Percentiles rank a stretch among this genome's conserved stretches.
Evolutionary conservation across 345 rosid genomes (phyloP).

Genomic region (Moricandia moricandioides): DNA sequence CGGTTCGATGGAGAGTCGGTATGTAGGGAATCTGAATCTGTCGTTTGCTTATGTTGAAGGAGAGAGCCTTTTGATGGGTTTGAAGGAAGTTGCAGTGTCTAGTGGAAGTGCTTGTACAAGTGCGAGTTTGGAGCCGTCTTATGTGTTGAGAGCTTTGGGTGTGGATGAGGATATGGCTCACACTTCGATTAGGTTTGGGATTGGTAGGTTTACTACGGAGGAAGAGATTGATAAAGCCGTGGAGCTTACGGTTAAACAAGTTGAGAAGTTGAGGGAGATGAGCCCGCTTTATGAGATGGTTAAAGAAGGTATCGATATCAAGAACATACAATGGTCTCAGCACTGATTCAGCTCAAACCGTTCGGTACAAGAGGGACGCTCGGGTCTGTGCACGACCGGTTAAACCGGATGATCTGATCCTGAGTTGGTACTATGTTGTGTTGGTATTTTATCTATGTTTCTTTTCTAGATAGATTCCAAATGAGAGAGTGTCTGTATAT

Average conservation of each 20-base stretch:
- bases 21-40: background rate
- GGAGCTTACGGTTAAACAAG: background rate
- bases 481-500: background rate
- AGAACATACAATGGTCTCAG: background rate
- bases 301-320: background rate
- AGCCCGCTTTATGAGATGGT: background rate
- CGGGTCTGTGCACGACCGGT: background rate
- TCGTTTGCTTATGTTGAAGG: background rate
- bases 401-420: background rate
- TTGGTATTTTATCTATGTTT: background rate
- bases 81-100: background rate
- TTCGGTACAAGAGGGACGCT: background rate
- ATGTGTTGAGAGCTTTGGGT: background rate
- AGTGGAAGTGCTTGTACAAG: background rate
- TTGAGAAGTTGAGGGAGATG: background rate
- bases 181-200: background rate
- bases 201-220: background rate
- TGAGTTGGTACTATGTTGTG: background rate
- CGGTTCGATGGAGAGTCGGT: background rate
- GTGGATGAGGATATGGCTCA: background rate
- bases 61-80: background rate
- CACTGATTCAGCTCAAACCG: background rate
- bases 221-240: background rate
- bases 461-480: background rate
- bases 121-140: background rate